Percentiles rank a stretch among this genome's conserved stretches.
These are phyloP conservation scores for Datura wrightii DNA, from an alignment of 257 asterid species.

Conservation along the genomic window DNA sequence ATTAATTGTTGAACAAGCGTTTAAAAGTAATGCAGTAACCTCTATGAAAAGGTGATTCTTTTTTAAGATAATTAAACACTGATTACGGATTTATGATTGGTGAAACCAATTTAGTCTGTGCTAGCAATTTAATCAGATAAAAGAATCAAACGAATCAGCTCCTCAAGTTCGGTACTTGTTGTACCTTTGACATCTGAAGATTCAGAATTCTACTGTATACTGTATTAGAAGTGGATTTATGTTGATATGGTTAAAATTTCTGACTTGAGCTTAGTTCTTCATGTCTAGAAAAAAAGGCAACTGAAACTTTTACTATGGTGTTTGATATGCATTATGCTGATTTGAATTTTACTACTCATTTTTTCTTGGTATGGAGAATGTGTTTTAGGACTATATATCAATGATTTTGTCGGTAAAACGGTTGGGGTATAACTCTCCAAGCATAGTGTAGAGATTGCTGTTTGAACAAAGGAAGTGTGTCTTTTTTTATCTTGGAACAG, in stretches of 20 bases:
- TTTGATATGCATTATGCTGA: constrained; percentile 28
- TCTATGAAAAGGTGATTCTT: neutral
- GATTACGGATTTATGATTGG: neutral
- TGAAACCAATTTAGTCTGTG: constrained; percentile 2
- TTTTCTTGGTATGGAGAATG: neutral
- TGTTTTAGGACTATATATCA: neutral
- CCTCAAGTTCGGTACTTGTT: neutral
- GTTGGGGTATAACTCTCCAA: neutral
- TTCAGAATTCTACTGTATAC: constrained; percentile 1
- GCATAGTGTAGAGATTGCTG: neutral
- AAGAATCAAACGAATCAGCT: neutral
- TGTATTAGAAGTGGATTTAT: neutral
- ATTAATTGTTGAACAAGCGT: neutral
- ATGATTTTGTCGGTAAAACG: neutral
- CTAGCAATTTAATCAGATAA: neutral
- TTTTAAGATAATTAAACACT: neutral
- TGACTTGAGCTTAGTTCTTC: neutral
- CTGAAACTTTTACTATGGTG: constrained; percentile 7
- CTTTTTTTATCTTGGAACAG: constrained; percentile 42
- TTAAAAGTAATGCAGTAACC: neutral
- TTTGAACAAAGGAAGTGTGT: neutral
- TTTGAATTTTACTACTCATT: neutral
- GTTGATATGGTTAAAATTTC: constrained; percentile 23
- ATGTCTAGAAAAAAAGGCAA: constrained; percentile 14
- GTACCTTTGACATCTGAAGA: neutral